Base-by-base conservation (phyloP, 2,329 filamentous ascomycete species). In the Cladosporium sp. region DNA sequence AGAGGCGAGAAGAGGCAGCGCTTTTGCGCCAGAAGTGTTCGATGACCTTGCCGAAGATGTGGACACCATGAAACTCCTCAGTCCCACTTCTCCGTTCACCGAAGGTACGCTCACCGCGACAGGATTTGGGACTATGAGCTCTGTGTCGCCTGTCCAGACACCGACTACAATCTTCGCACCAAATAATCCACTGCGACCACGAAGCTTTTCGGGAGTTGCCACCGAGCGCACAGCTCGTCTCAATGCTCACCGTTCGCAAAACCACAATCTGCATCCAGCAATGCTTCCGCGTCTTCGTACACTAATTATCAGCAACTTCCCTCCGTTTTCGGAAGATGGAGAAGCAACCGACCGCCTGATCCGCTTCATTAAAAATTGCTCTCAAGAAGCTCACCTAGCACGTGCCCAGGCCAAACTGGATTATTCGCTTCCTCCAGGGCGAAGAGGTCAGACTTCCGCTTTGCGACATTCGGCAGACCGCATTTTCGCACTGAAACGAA, bases 351-450 rank as follows among this genome's bases (percentile, higher is more conserved):
- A 85, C 21, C 77, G 77, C 12, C 74, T 89, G 5, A 84, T 82
- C 55, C 76, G 80, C 14, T 88, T 87, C 72, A 83, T 88, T 68
- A 82, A 79, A 61, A 80, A 83, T 52, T 88, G 86, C 70, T 85
- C 85, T 15, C 81, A 84, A 64, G 86, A 88, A 76, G 75, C 81
- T 0, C 73, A 80, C 12, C 80, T 87, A 11, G 85, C 86, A 24
- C 80, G 76, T 4, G 78, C 84, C 14, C 81, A 84, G 70, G 85
- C 86, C 2, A 77, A 76, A 41, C 81, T 83, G n/a, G 84, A 86
- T 61, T 88, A 88, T 70, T 81, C 83, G 0, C 77, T 88, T 2
- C 85, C 86, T n/a, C 86, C 86, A 2, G 86, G 86, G 1, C 80
- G 82, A 55, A 80, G 80, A 67, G 81, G 85, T 8, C 77, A 79